Base-by-base conservation (phyloP, 2,329 filamentous ascomycete genomes). In the Aspergillus alliaceus region DNA sequence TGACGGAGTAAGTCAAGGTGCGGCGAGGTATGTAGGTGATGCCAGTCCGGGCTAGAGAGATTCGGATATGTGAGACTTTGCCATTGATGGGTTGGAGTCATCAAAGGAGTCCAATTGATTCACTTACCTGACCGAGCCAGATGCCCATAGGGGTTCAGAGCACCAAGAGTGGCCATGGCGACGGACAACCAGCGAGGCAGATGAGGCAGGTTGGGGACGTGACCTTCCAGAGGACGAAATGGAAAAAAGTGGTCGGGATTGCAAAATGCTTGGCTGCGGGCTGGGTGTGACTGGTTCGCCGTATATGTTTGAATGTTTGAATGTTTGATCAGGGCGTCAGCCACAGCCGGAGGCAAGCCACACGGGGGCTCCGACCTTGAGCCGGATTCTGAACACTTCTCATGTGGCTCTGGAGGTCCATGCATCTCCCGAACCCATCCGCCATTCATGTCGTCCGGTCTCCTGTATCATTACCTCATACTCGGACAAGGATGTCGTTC, bases 101-200 rank as follows among this genome's bases (percentile, higher is more conserved):
- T 44, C 7, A 8, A 8, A 29, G 39, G 25, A 29, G 15, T n/a
- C 32, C 25, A 24, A 29, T 47, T 15, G 29, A 8, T 7, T 27
- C n/a, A 60, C 65, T 57, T 67, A 77, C 75, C 72, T 60, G 73
- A 65, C 59, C 73, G 73, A 60, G 72, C 57, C 57, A 77, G 63
- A 61, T 72, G 73, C 64, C 74, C 71, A 56, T 71, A 74, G 20
- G 69, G 69, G 64, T 71, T 66, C 46, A 73, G 57, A 61, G 69
- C 66, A 60, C 69, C 73, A 66, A 76, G 72, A 67, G 73, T 70
- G 65, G 73, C 73, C 74, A 74, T 75, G 58, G 54, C 49, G 58
- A 62, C 40, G 40, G 40, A 44, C 40, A 44, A 51, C 29, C 56
- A 59, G 50, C 55, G 55, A 44, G 40, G 14, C 40, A 44, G 40